These are phyloP conservation scores for Ulmus americana DNA, from an alignment of 331 rosid genomes.

Conservation along the genomic window DNA sequence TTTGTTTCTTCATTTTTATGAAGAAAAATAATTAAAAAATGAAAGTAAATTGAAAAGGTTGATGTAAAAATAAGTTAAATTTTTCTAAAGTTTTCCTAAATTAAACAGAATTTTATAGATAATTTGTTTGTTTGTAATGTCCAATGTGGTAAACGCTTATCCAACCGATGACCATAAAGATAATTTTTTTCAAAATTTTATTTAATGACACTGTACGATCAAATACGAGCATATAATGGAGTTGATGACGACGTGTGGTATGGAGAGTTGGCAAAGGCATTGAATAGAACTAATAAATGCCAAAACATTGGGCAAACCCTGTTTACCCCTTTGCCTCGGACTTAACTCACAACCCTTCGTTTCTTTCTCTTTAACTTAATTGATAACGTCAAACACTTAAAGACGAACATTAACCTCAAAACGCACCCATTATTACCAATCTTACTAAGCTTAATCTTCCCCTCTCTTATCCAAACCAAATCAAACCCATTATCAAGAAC, in stretches of 20 bases:
- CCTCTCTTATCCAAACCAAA: not conserved
- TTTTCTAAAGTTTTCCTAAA: too few relatives aligned
- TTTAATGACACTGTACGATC: too few relatives aligned
- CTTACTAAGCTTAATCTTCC: not conserved
- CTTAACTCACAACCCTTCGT: slow-evolving; percentile 24
- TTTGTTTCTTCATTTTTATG: not conserved
- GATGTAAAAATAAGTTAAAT: too few relatives aligned
- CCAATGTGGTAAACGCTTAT: too few relatives aligned
- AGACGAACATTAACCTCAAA: slow-evolving; percentile 21
- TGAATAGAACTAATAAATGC: slow-evolving; percentile 13
- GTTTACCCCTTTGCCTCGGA: slow-evolving; percentile 3
- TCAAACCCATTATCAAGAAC: too few relatives aligned
- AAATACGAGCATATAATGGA: not conserved
- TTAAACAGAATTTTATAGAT: too few relatives aligned
- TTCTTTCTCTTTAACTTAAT: slow-evolving; percentile 2
- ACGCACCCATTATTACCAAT: slow-evolving; percentile 32
- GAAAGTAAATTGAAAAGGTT: too few relatives aligned
- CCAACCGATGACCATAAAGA: too few relatives aligned
- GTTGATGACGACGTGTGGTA: slow-evolving; percentile 9
- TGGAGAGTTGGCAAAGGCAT: slow-evolving; percentile 2
- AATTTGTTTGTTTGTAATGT: too few relatives aligned
- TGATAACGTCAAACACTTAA: slow-evolving; percentile 31
- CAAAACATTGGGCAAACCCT: not conserved
- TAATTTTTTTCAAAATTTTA: too few relatives aligned
- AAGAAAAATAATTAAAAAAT: not conserved